A percentile compares a stretch with the other conserved stretches of the same genome.
These are phyloP conservation scores for Margaritispora aquatica DNA, from an alignment of 495 filamentous ascomycete species.

Conservation along the genomic window DNA sequence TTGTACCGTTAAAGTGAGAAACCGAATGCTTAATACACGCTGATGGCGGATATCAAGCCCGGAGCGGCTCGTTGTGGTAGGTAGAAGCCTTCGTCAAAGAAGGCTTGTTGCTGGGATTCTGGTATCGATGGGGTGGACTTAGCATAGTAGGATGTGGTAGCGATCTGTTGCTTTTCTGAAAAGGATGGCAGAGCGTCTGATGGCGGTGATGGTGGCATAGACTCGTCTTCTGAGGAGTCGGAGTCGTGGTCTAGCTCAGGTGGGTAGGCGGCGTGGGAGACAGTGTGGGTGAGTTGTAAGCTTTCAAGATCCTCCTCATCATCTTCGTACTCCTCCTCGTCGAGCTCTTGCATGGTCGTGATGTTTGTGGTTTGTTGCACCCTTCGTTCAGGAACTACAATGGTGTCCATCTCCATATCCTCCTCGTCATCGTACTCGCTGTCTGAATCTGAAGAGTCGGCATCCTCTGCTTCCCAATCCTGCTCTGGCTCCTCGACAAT, in stretches of 20 bases:
- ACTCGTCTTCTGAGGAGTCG: slow-evolving; percentile 61
- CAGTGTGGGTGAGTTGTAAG: slow-evolving; percentile 66
- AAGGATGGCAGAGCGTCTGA: slow-evolving; percentile 59
- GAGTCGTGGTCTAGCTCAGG: slow-evolving; percentile 71
- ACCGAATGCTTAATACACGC: slow-evolving; percentile 19
- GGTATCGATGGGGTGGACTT: slow-evolving; percentile 19
- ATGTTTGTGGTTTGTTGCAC: slow-evolving; percentile 34
- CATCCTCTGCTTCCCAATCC: slow-evolving; percentile 51
- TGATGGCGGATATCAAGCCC: slow-evolving; percentile 25
- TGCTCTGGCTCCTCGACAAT: slow-evolving; percentile 69
- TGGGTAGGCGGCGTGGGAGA: slow-evolving; percentile 55
- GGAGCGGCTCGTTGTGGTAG: slow-evolving; percentile 15
- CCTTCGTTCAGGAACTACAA: slow-evolving; percentile 35
- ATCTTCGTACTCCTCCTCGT: slow-evolving; percentile 62
- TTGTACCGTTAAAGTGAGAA: too few species aligned
- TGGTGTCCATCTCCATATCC: slow-evolving; percentile 47
- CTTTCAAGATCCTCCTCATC: slow-evolving; percentile 65
- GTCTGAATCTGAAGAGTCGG: slow-evolving; percentile 52
- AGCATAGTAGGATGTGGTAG: slow-evolving; percentile 22
- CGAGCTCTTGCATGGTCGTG: slow-evolving; percentile 27
- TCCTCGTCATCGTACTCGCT: slow-evolving; percentile 46
- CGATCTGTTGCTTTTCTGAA: slow-evolving; percentile 49
- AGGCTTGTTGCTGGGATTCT: slow-evolving; percentile 20
- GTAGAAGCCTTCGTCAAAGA: slow-evolving; percentile 25
- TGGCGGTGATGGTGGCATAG: slow-evolving; percentile 82